Evolutionary conservation across 1,139 yeast species (phyloP), one percentile per base, ranked within the genome.

Genomic region (Nadsonia starkeyi-henricii): DNA sequence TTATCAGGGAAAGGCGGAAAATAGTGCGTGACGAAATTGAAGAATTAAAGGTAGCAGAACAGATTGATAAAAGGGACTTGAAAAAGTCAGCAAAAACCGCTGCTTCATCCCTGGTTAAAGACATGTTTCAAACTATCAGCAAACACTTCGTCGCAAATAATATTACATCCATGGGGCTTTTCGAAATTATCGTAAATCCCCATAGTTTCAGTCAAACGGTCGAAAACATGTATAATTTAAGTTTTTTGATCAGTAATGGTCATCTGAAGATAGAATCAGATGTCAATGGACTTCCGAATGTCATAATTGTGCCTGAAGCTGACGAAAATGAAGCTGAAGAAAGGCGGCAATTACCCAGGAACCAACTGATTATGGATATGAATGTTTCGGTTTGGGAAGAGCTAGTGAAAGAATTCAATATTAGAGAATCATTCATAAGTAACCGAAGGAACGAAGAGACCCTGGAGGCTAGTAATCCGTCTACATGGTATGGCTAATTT

Each of bases 351-450:
- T 56, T 61, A 36, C 57, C 60, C 4, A 64, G 75, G 13, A 69
- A 69, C 46, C 95, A 85, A 62, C 76, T 81, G 52, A 81, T 85
- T 18, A 82, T 86, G 46, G 77, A 79, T 41, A 64, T 85, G 56
- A 83, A 81, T 55, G 72, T 76, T 57, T 67, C 64, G 1, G 75
- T 85, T 0, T 85, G 94, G 93, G 53, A 66, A 50, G 63, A 63
- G 18, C 60, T 82, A 33, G 33, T 48, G 13, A 49, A 51, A 15
- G 48, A 44, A 2, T 50, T 50, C 45, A 50, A 44, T 1, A 42
- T 50, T 5, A 41, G 44, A 9, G 45, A 44, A 21, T 28, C 50
- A 8, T 39, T 42, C 19, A 50, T 50, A 36, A 15, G 15, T 33
- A 12, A 15, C 12, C 4, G 39, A 33, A 15, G 4, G 3, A 33